Conservation (phyloP, 2,329 filamentous ascomycete genomes). For the Fusarium chuoi region DNA sequence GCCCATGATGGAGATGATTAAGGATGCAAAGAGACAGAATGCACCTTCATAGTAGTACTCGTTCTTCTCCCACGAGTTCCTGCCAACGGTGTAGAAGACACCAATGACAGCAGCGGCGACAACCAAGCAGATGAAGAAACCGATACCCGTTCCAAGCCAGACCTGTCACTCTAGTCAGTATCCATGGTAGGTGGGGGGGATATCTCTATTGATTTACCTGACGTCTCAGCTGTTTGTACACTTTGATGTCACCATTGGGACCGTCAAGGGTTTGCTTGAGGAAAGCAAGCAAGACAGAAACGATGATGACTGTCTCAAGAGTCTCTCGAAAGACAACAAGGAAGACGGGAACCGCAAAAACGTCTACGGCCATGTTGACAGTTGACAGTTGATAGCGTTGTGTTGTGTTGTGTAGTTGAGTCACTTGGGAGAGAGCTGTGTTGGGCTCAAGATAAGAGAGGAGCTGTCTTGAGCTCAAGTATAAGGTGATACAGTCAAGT, state of each 20-base stretch:
- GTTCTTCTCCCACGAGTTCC: slow-evolving; percentile 71
- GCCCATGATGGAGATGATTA: slow-evolving; percentile 87
- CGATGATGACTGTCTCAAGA: slow-evolving; percentile 84
- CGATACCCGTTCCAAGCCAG: slow-evolving; percentile 73
- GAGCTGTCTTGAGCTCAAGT: neutral
- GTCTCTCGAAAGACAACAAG: slow-evolving; percentile 91
- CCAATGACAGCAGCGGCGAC: slow-evolving; percentile 76
- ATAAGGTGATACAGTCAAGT: neutral
- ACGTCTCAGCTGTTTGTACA: slow-evolving; percentile 74
- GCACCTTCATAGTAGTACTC: slow-evolving; percentile 86
- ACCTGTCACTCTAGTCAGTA: slow-evolving; percentile 40
- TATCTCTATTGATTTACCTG: slow-evolving; percentile 60
- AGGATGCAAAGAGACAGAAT: slow-evolving; percentile 77
- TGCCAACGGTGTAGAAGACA: slow-evolving; percentile 75
- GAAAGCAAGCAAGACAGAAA: slow-evolving; percentile 87
- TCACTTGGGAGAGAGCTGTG: neutral
- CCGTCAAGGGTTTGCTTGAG: slow-evolving; percentile 81
- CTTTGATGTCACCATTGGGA: slow-evolving; percentile 66
- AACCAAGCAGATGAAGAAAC: slow-evolving; percentile 71
- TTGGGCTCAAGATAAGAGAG: neutral
- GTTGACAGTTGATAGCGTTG: slow-evolving; percentile 19
- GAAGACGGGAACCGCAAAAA: slow-evolving; percentile 84
- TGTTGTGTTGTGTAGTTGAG: neutral
- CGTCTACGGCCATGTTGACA: slow-evolving; percentile 67
- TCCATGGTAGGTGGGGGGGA: neutral